Evolutionary conservation across 1,284 basidiomycete species (phyloP).

Genomic region (Agaricales sp.): DNA sequence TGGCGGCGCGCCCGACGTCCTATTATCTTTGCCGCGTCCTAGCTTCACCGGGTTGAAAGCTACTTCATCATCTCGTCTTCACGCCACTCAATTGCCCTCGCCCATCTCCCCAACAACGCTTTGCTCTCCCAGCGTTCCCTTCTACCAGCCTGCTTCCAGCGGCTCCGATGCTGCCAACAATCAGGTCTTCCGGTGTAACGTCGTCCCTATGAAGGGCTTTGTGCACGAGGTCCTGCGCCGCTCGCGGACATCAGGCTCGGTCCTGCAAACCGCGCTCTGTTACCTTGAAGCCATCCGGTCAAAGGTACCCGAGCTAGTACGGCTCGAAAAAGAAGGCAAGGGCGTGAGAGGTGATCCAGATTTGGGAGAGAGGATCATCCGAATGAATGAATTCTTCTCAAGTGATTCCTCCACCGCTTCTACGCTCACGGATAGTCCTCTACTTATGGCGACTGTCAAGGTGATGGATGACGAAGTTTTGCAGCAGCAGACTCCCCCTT

Average conservation of each 20-base stretch:
- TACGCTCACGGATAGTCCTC: conserved; percentile 7
- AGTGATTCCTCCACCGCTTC: conserved; percentile 7
- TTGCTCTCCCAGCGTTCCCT: conserved; percentile 18
- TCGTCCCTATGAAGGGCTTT: conserved; percentile 55
- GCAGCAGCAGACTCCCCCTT: conserved; percentile 7
- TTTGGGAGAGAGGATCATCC: conserved; percentile 33
- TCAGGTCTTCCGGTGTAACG: conserved; percentile 20
- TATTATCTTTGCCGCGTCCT: no score
- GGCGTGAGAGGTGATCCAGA: conserved; percentile 28
- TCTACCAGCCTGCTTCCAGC: conserved; percentile 33
- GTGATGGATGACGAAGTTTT: conserved; percentile 10
- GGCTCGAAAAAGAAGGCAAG: conserved; percentile 33
- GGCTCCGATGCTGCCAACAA: conserved; percentile 13
- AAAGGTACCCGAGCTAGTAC: conserved; percentile 51
- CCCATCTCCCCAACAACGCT: not conserved
- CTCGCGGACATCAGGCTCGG: conserved; percentile 63
- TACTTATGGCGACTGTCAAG: conserved; percentile 1
- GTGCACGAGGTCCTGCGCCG: conserved; percentile 71
- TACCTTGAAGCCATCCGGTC: conserved; percentile 65
- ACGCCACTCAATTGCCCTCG: no score
- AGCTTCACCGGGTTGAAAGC: no score
- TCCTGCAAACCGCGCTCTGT: conserved; percentile 70
- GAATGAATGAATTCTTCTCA: conserved; percentile 24
- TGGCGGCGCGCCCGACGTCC: conserved; percentile 12
- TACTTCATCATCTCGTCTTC: no score